phyloP scores from a whole-genome alignment of 176 grass and related monocot species.

The Oropetium thomaeum region DNA sequence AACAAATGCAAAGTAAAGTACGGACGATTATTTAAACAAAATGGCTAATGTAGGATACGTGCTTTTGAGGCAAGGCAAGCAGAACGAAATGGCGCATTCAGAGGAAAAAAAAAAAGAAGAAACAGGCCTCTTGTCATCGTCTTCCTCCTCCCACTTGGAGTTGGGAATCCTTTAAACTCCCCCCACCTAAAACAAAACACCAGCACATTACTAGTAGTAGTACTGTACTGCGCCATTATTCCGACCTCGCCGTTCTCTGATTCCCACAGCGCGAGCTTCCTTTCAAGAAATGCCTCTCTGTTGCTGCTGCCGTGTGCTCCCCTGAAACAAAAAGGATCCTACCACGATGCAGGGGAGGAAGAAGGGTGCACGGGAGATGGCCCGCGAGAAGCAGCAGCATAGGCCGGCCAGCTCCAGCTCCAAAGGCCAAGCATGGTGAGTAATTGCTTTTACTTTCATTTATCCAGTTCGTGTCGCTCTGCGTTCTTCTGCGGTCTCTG shows the following conservation, averaged over 20 bases:
- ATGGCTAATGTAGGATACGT: constrained; percentile 41
- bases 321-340: background rate
- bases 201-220: constrained; percentile 1
- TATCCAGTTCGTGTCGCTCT: background rate
- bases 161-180: constrained; percentile 45
- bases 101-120: no score
- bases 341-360: constrained; percentile 51
- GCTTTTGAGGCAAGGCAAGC: constrained; percentile 61
- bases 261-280: constrained; percentile 24
- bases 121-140: constrained; percentile 47
- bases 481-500: constrained; percentile 16
- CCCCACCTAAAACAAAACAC: constrained; percentile 40
- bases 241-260: constrained; percentile 37
- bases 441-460: background rate
- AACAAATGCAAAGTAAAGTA: constrained; percentile 29
- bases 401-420: constrained; percentile 42
- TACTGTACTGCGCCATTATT: constrained; percentile 45
- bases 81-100: constrained; percentile 3
- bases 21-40: constrained; percentile 19
- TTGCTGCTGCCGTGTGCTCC: background rate
- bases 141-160: constrained; percentile 45
- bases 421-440: constrained; percentile 89
- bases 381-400: constrained; percentile 4
- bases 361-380: constrained; percentile 35
- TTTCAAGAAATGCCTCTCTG: constrained; percentile 32